These are phyloP conservation scores for Linanthus parryae DNA, from an alignment of 148 eudicot genomes.

Conservation along the genomic window DNA sequence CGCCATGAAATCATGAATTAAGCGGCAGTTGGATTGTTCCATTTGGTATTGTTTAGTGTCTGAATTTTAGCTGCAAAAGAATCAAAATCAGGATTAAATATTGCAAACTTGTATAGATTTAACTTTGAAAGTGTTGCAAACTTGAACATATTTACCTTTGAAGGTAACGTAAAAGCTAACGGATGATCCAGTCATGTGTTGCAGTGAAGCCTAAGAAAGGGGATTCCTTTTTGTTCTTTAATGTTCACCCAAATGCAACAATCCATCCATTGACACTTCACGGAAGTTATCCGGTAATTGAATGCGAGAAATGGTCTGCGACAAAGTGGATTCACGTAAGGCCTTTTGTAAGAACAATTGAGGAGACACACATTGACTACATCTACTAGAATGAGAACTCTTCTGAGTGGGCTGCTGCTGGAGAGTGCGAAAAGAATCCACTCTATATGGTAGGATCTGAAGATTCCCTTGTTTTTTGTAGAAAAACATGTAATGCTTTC, in stretches of 20 bases:
- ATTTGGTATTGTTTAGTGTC: too few species aligned
- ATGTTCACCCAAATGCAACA: slow-evolving; percentile 65
- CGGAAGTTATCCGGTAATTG: slow-evolving; percentile 86
- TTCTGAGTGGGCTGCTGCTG: slow-evolving; percentile 47
- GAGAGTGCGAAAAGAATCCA: slow-evolving; percentile 64
- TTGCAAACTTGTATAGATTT: background rate
- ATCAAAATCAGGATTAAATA: background rate
- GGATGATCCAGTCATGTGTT: slow-evolving; percentile 2
- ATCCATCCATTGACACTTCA: slow-evolving; percentile 63
- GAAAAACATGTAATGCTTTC: slow-evolving; percentile 71
- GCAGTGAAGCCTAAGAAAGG: slow-evolving; percentile 88
- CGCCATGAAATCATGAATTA: too few species aligned
- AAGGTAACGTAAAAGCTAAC: background rate
- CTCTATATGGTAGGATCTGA: slow-evolving; percentile 48
- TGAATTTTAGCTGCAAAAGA: too few species aligned
- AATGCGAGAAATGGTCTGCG: slow-evolving; percentile 95
- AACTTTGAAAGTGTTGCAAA: too few species aligned
- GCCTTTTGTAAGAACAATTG: slow-evolving; percentile 31
- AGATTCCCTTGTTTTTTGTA: slow-evolving; percentile 33
- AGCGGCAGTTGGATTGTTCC: too few species aligned
- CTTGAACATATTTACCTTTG: background rate
- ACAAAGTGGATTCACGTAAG: slow-evolving; percentile 94
- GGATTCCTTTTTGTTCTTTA: slow-evolving; percentile 80
- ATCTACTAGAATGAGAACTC: slow-evolving; percentile 38
- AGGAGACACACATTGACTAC: slow-evolving; percentile 23